A percentile compares a stretch with the other conserved stretches of the same genome.
Evolutionary conservation across 306 rosid species (phyloP).

Genomic region (Crataegus laevigata): DNA sequence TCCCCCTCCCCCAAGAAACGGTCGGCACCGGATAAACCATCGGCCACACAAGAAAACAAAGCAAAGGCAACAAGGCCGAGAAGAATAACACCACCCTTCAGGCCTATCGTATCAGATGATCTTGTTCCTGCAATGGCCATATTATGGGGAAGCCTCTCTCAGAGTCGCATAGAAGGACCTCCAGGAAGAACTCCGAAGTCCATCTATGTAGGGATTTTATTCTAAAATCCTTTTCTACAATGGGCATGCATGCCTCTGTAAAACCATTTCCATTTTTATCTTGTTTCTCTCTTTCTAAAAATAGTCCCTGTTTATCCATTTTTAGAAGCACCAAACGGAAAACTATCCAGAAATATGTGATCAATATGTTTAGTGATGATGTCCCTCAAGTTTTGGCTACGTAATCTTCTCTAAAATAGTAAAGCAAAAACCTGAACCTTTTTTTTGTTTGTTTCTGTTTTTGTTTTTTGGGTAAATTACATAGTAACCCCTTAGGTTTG

Average conservation of each 20-base stretch:
- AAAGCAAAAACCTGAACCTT: background rate
- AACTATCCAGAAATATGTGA: background rate
- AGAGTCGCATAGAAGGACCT: conserved; percentile 15
- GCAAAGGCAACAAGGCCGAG: background rate
- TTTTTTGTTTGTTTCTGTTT: background rate
- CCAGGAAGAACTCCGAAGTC: conserved; percentile 2
- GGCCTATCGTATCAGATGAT: background rate
- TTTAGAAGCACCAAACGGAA: background rate
- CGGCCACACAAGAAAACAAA: conserved; percentile 3
- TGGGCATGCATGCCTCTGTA: background rate
- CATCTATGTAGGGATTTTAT: conserved; percentile 9
- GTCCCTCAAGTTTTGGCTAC: background rate
- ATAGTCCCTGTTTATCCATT: background rate
- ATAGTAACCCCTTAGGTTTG: no score
- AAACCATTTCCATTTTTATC: background rate
- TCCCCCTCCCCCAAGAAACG: background rate
- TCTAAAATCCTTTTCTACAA: background rate
- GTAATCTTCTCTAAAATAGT: background rate
- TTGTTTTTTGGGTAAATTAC: no score
- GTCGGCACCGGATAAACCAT: background rate
- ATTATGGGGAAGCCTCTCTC: background rate
- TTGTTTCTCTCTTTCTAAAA: background rate
- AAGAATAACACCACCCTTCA: background rate
- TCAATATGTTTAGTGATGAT: background rate
- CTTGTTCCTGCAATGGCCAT: background rate